Evolutionary conservation across 2,329 filamentous ascomycete species (phyloP).

Genomic region (Clathrospora elynae): DNA sequence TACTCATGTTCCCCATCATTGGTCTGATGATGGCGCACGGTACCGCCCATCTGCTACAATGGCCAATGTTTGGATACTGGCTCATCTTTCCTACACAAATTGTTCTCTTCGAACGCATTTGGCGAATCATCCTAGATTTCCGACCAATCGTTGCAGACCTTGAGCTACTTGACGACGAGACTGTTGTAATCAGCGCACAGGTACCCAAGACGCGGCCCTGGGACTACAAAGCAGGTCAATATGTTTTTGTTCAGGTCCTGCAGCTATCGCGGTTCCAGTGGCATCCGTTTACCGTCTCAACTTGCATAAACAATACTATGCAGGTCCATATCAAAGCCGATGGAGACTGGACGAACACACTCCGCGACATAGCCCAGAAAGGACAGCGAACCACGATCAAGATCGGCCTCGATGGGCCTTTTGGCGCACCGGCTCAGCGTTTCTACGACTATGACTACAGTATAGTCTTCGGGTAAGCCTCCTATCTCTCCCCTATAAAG

Average conservation of each 20-base stretch:
- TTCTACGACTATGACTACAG: slow-evolving; percentile 64
- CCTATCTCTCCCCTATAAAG: not conserved
- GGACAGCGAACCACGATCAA: slow-evolving; percentile 49
- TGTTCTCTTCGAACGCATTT: slow-evolving; percentile 56
- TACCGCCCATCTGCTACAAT: slow-evolving; percentile 57
- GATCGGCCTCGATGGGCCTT: slow-evolving; percentile 63
- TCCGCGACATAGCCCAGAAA: slow-evolving; percentile 53
- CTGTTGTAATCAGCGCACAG: slow-evolving; percentile 56
- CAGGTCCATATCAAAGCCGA: slow-evolving; percentile 64
- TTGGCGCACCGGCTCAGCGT: slow-evolving; percentile 62
- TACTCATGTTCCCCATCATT: slow-evolving; percentile 65
- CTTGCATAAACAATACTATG: slow-evolving; percentile 59
- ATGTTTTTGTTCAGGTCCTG: slow-evolving; percentile 62
- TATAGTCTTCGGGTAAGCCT: slow-evolving; percentile 55
- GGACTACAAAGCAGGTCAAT: slow-evolving; percentile 63
- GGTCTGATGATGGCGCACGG: slow-evolving; percentile 62
- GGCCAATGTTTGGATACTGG: slow-evolving; percentile 63
- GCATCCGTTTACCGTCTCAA: slow-evolving; percentile 65
- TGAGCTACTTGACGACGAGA: slow-evolving; percentile 59
- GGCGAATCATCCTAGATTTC: slow-evolving; percentile 57
- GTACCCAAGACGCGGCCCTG: slow-evolving; percentile 57
- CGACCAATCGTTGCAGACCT: slow-evolving; percentile 56
- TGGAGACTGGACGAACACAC: slow-evolving; percentile 60
- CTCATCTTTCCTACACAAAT: slow-evolving; percentile 60
- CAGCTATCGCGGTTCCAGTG: slow-evolving; percentile 61